A percentile compares a stretch with the other conserved stretches of the same genome.
These are phyloP conservation scores for Phialophora expanda DNA, from an alignment of 2,329 filamentous ascomycete species.

Conservation along the genomic window DNA sequence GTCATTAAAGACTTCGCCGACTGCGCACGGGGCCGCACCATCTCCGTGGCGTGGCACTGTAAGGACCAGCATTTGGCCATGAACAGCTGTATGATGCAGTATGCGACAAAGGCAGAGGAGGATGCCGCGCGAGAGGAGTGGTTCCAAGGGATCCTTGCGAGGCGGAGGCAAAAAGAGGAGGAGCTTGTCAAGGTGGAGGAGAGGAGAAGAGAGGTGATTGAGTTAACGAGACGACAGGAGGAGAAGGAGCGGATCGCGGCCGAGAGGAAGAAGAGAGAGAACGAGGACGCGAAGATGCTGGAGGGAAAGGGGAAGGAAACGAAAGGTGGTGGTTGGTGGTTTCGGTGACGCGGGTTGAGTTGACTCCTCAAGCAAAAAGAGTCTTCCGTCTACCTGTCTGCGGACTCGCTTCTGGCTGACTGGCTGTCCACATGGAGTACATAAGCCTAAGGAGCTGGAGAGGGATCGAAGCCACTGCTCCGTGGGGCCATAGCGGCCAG, in stretches of 20 bases:
- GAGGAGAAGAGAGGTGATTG: conserved; percentile 49
- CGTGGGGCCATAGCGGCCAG: neutral
- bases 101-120: conserved; percentile 82
- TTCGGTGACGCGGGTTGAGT: neutral
- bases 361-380: neutral
- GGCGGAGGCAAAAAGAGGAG: conserved; percentile 71
- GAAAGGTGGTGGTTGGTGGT: conserved; percentile 25
- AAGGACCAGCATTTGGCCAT: conserved; percentile 78
- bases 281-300: conserved; percentile 22
- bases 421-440: neutral
- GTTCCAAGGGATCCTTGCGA: conserved; percentile 78
- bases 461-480: neutral
- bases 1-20: conserved; percentile 90
- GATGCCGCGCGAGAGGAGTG: conserved; percentile 91
- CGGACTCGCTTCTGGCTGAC: neutral
- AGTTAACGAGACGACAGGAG: conserved; percentile 37
- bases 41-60: conserved; percentile 87
- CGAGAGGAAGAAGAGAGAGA: conserved; percentile 29
- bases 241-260: conserved; percentile 34
- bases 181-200: conserved; percentile 49
- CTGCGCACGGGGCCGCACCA: conserved; percentile 83
- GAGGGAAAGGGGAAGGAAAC: conserved; percentile 25
- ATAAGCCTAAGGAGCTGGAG: neutral
- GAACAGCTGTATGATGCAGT: conserved; percentile 94
- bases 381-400: neutral